These are phyloP conservation scores for Ascochyta clinopodiicola DNA, from an alignment of 2,329 filamentous ascomycete species.

Conservation along the genomic window DNA sequence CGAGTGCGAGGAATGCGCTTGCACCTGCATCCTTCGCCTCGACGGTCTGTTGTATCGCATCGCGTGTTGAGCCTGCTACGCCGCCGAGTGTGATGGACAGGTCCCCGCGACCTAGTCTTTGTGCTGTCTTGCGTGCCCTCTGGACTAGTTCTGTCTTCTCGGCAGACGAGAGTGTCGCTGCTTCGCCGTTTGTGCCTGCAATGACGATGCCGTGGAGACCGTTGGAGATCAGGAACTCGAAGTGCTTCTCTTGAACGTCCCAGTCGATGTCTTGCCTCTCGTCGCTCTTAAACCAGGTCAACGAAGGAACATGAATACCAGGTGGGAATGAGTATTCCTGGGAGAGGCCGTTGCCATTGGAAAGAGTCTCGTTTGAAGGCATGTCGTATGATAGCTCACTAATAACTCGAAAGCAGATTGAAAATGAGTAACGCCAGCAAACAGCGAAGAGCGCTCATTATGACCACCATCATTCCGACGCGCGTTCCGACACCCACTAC, in stretches of 20 bases:
- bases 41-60: conserved; percentile 50
- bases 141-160: conserved; percentile 53
- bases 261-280: conserved; percentile 62
- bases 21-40: conserved; percentile 49
- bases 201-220: conserved; percentile 60
- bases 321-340: conserved; percentile 52
- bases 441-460: conserved; percentile 24
- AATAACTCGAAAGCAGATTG: background rate
- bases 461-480: conserved; percentile 20
- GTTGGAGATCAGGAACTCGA: conserved; percentile 61
- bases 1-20: conserved; percentile 48
- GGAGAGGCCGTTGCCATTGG: conserved; percentile 34
- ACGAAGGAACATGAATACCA: conserved; percentile 63
- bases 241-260: conserved; percentile 60
- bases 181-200: conserved; percentile 56
- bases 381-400: conserved; percentile 19
- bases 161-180: conserved; percentile 48
- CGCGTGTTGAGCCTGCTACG: conserved; percentile 49
- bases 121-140: conserved; percentile 48
- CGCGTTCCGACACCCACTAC: conserved; percentile 27
- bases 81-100: conserved; percentile 53
- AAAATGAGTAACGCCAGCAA: background rate
- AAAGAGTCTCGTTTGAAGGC: conserved; percentile 38
- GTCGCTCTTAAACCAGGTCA: conserved; percentile 62
- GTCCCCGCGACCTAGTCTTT: conserved; percentile 39